Evolutionary conservation across 177 flowering plant genomes (phyloP), one percentile per base, ranked within the genome.

Genomic region (Telopea speciosissima): DNA sequence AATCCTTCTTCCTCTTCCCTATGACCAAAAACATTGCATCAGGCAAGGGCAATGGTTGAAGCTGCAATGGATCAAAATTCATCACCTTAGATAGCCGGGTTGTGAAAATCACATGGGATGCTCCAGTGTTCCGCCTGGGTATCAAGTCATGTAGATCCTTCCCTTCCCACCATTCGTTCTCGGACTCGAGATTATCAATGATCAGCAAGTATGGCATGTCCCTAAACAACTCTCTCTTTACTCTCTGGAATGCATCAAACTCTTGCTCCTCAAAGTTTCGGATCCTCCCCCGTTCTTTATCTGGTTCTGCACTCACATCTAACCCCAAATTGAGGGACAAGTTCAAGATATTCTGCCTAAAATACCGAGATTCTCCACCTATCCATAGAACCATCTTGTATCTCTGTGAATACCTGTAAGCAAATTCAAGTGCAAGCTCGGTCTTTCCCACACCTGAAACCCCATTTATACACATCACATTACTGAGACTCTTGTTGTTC

Each of bases 301-400:
- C 96, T 3, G 84, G 77, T 75, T 92, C 96, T 52, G 95, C 97
- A 78, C 91, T 87, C 66, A 93, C 88, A 79, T 93, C 95, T 69
- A 91, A 71, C 28, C 96, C 97, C 74, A 93, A 68, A 69, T 79
- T 84, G 63, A 79, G 66, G 0, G 97, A 88, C 31, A 93, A 62
- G 52, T 93, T 90, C 70, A 93, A 64, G 67, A 93, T 79, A 73
- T 88, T 93, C 70, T 93, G 98, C 79, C 97, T 82, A 69, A 93
- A 84, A 70, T 88, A 86, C 67, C 87, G 72, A 60, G 95, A 87
- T 79, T 93, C 97, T n/a, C 98, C 97, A 8, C 95, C 95, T 5
- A 90, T 84, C 98, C 98, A 93, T 74, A 93, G 65, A 22, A 93
- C 97, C 98, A 84, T 86, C 79, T 87, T 91, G 78, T 93, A 93